phyloP scores from a whole-genome alignment of 1,284 basidiomycete species.

The Melampsora abietis-canadensis region DNA sequence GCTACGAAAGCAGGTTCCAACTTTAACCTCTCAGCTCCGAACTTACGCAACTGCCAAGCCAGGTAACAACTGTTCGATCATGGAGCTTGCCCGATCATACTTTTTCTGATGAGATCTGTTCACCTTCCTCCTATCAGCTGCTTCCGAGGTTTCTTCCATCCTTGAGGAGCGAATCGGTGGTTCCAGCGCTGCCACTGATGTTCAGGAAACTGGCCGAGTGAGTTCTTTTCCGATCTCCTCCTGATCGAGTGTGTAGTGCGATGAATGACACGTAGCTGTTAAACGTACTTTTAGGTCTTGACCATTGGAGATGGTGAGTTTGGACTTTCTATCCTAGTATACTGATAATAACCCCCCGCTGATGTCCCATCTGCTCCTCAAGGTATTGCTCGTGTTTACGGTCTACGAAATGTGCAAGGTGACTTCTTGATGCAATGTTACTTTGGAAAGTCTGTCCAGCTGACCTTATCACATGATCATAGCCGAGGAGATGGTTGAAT shows the following conservation, averaged over 20 bases:
- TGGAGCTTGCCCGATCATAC: not conserved
- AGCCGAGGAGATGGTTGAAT: constrained; percentile 99
- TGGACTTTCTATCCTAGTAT: constrained; percentile 38
- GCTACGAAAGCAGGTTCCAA: constrained; percentile 38
- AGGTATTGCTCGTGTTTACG: constrained; percentile 70
- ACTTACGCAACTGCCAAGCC: constrained; percentile 38
- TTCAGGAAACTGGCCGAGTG: constrained; percentile 98
- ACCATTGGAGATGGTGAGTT: constrained; percentile 99
- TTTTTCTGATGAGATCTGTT: not conserved
- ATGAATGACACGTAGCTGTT: not conserved
- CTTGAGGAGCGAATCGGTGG: constrained; percentile 97
- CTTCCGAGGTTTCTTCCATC: constrained; percentile 98
- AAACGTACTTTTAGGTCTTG: constrained; percentile 52
- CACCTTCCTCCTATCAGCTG: constrained; percentile 62
- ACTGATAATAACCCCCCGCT: constrained; percentile 8
- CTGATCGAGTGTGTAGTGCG: not conserved
- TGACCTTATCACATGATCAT: constrained; percentile 41
- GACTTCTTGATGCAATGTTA: constrained; percentile 25
- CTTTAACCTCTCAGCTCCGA: constrained; percentile 19
- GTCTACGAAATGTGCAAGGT: constrained; percentile 71
- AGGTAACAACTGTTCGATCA: constrained; percentile 12
- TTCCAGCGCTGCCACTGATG: constrained; percentile 80
- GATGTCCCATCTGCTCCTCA: constrained; percentile 8
- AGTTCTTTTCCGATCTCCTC: constrained; percentile 60
- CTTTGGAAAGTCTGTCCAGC: not conserved